A percentile compares a stretch with the other conserved stretches of the same genome.
Evolutionary conservation across 768 basidiomycete species (phyloP).

Genomic region (Rhizopogon roseolus): DNA sequence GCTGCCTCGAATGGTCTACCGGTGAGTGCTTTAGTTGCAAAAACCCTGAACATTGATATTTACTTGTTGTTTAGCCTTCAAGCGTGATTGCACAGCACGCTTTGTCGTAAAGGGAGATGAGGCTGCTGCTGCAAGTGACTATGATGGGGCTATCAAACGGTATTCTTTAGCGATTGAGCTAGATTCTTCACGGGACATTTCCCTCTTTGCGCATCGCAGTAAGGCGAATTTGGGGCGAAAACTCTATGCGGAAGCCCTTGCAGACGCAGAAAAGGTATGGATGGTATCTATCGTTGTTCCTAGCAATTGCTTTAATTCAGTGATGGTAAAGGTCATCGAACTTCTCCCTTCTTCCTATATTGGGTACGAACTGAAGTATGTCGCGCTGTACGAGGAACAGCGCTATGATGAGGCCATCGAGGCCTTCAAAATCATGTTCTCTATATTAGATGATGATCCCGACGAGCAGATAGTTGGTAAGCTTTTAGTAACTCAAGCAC

Average conservation of each 20-base stretch:
- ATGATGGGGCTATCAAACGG: background rate
- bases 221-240: background rate
- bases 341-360: background rate
- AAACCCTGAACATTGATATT: too few species aligned
- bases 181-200: too few species aligned
- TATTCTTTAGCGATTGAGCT: background rate
- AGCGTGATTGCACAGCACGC: background rate
- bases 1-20: background rate
- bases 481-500: too few species aligned
- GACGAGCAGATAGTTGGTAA: background rate
- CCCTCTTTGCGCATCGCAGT: background rate
- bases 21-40: background rate
- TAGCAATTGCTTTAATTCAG: background rate
- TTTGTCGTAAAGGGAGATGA: background rate
- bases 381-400: background rate
- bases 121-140: background rate
- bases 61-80: background rate
- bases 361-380: background rate
- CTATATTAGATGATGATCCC: background rate
- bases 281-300: background rate
- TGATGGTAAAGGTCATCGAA: background rate
- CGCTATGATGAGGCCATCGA: background rate
- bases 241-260: background rate
- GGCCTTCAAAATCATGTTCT: background rate
- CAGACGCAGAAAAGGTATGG: background rate